phyloP scores from a whole-genome alignment of 306 rosid genomes.

The Gastrolobium villosum region DNA sequence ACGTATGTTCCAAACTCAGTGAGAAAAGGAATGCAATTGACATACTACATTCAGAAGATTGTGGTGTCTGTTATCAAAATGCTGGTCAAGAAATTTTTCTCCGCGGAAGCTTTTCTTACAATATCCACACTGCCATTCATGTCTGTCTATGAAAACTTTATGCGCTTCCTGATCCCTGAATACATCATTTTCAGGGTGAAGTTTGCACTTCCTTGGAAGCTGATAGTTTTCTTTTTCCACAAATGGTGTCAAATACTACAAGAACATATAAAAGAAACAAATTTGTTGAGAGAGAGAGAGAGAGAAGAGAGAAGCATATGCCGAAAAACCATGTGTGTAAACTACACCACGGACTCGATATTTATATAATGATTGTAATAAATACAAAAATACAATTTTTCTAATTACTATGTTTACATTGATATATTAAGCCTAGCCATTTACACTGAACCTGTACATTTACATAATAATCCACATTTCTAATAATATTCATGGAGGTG shows the following conservation, averaged over 20 bases:
- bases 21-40: conserved; percentile 48
- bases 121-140: conserved; percentile 96
- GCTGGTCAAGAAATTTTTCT: conserved; percentile 92
- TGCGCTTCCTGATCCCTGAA: conserved; percentile 94
- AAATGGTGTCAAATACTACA: conserved; percentile 92
- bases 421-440: conserved; percentile 4
- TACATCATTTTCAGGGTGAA: conserved; percentile 83
- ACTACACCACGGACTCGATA: not conserved
- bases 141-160: conserved; percentile 72
- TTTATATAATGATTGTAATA: not conserved
- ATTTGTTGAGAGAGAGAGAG: conserved; percentile 3
- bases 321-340: not conserved
- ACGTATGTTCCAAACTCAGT: conserved; percentile 45
- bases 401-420: not conserved
- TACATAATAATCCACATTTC: not conserved
- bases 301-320: not conserved
- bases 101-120: conserved; percentile 94
- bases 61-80: conserved; percentile 90
- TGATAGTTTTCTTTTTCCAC: conserved; percentile 73
- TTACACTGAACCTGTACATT: not conserved
- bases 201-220: conserved; percentile 75
- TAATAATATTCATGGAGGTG: conserved; percentile 35
- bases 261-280: conserved; percentile 32
- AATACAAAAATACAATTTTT: not conserved
- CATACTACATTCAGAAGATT: conserved; percentile 90